Conservation (phyloP, 2,329 filamentous ascomycete genomes). For the Cercospora sp. region DNA sequence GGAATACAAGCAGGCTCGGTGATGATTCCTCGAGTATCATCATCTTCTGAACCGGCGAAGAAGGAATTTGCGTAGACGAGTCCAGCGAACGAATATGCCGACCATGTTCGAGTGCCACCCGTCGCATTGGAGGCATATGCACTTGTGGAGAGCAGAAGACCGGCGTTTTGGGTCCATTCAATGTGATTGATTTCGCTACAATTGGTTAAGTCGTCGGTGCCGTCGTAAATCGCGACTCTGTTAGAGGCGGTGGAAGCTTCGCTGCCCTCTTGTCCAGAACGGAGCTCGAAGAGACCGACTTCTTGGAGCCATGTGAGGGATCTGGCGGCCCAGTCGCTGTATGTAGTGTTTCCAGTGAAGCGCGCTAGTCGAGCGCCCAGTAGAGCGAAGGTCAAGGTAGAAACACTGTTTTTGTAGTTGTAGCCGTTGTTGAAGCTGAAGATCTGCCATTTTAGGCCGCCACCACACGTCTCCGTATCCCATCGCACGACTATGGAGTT, state of each 20-base stretch:
- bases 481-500: slow-evolving; percentile 72
- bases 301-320: slow-evolving; percentile 64
- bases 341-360: slow-evolving; percentile 51
- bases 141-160: slow-evolving; percentile 65
- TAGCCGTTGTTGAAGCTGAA: slow-evolving; percentile 74
- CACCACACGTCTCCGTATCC: slow-evolving; percentile 64
- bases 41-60: slow-evolving; percentile 50
- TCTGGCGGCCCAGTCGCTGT: slow-evolving; percentile 65
- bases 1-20: slow-evolving; percentile 68
- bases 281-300: slow-evolving; percentile 57
- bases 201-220: slow-evolving; percentile 55
- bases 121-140: slow-evolving; percentile 47
- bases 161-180: slow-evolving; percentile 66
- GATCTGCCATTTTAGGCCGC: slow-evolving; percentile 66
- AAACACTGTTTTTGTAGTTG: slow-evolving; percentile 79
- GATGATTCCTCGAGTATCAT: slow-evolving; percentile 50
- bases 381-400: slow-evolving; percentile 81
- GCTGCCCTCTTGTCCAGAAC: background rate
- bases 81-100: background rate
- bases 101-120: slow-evolving; percentile 28
- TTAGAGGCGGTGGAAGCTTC: slow-evolving; percentile 22
- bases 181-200: slow-evolving; percentile 53
- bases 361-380: slow-evolving; percentile 59
- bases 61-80: slow-evolving; percentile 11
- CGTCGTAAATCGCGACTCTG: slow-evolving; percentile 58